Conservation (phyloP, 106 monocot genomes). For the Agapanthus africanus region DNA sequence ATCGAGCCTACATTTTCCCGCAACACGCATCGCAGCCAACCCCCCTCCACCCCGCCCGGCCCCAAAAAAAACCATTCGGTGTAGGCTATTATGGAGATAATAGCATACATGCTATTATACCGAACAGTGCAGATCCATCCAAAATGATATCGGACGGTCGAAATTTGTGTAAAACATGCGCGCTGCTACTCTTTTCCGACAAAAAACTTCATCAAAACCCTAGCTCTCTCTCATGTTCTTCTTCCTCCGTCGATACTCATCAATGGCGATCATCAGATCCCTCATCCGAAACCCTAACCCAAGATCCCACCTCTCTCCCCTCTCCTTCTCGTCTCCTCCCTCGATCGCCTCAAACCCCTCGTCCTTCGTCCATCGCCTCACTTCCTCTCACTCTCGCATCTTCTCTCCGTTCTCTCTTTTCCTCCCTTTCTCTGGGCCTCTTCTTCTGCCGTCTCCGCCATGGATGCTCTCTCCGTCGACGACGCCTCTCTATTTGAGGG, state of each 20-base stretch:
- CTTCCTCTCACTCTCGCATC: constrained; percentile 5
- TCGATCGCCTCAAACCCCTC: constrained; percentile 10
- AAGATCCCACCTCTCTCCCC: constrained; percentile 5
- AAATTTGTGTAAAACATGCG: too few species aligned
- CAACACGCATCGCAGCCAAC: too few species aligned
- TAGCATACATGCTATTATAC: too few species aligned
- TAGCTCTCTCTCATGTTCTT: not conserved
- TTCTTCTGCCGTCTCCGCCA: constrained; percentile 54
- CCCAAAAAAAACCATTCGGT: too few species aligned
- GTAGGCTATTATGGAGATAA: too few species aligned
- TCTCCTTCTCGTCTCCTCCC: not conserved
- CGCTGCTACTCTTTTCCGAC: too few species aligned
- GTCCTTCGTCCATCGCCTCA: not conserved
- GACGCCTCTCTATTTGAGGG: constrained; percentile 53
- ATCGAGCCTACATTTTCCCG: too few species aligned
- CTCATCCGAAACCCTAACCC: constrained; percentile 30
- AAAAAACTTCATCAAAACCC: too few species aligned
- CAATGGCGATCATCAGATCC: constrained; percentile 49
- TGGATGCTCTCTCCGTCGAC: constrained; percentile 76
- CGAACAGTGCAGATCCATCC: too few species aligned
- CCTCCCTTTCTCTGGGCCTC: constrained; percentile 30
- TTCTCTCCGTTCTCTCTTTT: constrained; percentile 12
- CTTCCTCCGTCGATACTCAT: constrained; percentile 9
- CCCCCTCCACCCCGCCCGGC: too few species aligned
- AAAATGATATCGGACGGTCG: too few species aligned